A percentile compares a stretch with the other conserved stretches of the same genome.
Evolutionary conservation across 768 basidiomycete genomes (phyloP).

Genomic region (Lentinula edodes): DNA sequence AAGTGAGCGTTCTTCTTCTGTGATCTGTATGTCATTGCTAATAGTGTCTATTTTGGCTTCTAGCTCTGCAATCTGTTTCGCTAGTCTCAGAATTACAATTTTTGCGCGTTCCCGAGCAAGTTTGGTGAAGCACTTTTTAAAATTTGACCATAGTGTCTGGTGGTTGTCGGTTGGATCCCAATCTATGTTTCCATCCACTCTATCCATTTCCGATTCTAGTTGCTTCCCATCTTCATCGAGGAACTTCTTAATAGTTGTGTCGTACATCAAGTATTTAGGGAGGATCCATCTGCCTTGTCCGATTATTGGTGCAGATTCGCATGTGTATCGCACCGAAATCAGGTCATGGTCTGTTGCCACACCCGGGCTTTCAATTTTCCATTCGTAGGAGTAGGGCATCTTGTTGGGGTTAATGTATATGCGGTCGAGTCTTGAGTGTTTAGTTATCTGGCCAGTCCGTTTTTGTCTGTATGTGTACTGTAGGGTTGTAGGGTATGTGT

Average conservation of each 20-base stretch:
- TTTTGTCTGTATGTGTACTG: too few relatives aligned
- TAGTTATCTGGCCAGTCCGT: too few relatives aligned
- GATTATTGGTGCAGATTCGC: constrained; percentile 16
- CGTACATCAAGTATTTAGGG: constrained; percentile 15
- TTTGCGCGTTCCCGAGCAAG: constrained; percentile 9
- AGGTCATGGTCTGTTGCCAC: constrained; percentile 28
- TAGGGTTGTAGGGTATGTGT: too few relatives aligned
- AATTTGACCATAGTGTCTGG: constrained; percentile 5
- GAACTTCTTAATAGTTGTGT: constrained; percentile 11
- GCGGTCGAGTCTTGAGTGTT: not conserved
- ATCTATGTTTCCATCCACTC: not conserved
- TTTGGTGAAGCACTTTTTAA: constrained; percentile 6
- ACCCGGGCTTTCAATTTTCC: constrained; percentile 16
- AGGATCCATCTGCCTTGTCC: constrained; percentile 28
- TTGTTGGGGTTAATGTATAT: too few relatives aligned
- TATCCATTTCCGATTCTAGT: not conserved
- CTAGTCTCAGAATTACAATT: constrained; percentile 6
- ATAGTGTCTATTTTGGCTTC: not conserved
- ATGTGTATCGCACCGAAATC: constrained; percentile 17
- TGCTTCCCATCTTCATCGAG: not conserved
- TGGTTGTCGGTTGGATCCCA: not conserved
- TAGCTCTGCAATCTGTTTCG: not conserved
- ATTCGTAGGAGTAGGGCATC: constrained; percentile 8
- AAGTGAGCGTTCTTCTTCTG: not conserved
- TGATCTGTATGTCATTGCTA: not conserved